These are phyloP conservation scores for Hura crepitans DNA, from an alignment of 441 rosid genomes.

Conservation along the genomic window DNA sequence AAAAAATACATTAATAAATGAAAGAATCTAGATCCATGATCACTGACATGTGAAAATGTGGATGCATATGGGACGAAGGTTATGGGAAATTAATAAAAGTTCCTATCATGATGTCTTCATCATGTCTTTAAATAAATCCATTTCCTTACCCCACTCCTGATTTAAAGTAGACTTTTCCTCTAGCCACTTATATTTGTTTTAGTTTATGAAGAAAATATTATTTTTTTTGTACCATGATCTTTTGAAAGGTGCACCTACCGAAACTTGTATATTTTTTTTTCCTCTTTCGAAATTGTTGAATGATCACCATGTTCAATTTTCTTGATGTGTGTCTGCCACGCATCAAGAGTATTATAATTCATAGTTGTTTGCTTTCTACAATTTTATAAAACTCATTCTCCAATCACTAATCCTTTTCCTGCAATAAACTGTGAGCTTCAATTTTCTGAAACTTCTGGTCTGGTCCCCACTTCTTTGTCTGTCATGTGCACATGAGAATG, in stretches of 20 bases:
- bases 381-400: background rate
- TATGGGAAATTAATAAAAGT: background rate
- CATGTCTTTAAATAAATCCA: background rate
- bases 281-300: background rate
- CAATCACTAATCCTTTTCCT: background rate
- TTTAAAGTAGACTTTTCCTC: constrained; percentile 6
- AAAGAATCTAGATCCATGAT: constrained; percentile 13
- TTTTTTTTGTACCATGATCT: background rate
- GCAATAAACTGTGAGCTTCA: background rate
- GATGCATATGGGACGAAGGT: background rate
- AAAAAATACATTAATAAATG: background rate
- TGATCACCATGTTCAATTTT: background rate
- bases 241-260: background rate
- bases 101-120: background rate
- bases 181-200: background rate
- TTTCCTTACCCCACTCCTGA: background rate
- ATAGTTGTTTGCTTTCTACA: background rate
- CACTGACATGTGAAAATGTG: background rate
- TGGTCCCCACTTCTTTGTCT: background rate
- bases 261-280: background rate
- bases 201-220: background rate
- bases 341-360: background rate
- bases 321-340: background rate
- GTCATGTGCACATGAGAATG: background rate
- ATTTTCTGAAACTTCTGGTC: background rate